These are phyloP conservation scores for Eucalyptus dawsonii DNA, from an alignment of 345 rosid species.

Conservation along the genomic window DNA sequence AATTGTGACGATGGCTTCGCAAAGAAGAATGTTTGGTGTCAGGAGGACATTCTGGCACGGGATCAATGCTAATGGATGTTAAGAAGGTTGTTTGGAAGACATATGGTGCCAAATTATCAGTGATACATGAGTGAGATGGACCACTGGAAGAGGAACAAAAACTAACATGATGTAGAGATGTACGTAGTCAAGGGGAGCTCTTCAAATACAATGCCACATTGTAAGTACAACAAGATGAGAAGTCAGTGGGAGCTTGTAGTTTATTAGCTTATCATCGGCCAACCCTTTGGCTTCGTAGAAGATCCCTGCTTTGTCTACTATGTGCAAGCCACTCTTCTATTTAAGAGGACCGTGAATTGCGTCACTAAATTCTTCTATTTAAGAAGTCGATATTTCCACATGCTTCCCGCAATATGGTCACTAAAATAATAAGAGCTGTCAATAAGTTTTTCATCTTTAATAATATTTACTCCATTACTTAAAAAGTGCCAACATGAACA, in stretches of 20 bases:
- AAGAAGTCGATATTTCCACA: too few species aligned
- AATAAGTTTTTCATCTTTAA: not conserved
- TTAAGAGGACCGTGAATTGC: not conserved
- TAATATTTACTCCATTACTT: fast-evolving
- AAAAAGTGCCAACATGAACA: not conserved
- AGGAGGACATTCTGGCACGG: not conserved
- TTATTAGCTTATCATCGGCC: not conserved
- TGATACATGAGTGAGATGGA: not conserved
- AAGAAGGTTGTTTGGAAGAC: not conserved
- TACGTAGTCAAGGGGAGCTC: not conserved
- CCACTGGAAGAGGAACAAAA: not conserved
- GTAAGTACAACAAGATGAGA: not conserved
- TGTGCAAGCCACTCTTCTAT: not conserved
- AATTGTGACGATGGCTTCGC: not conserved
- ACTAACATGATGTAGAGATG: not conserved
- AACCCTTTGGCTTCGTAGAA: not conserved
- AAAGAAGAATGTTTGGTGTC: not conserved
- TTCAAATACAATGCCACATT: not conserved
- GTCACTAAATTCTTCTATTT: not conserved
- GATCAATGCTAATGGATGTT: not conserved
- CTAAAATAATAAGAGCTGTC: not conserved
- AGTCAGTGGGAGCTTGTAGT: not conserved
- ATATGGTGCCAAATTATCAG: not conserved
- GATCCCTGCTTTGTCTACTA: not conserved
- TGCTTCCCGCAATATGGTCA: not conserved